Evolutionary conservation across 2,329 filamentous ascomycete genomes (phyloP).

Genomic region (Penicillium sp.): DNA sequence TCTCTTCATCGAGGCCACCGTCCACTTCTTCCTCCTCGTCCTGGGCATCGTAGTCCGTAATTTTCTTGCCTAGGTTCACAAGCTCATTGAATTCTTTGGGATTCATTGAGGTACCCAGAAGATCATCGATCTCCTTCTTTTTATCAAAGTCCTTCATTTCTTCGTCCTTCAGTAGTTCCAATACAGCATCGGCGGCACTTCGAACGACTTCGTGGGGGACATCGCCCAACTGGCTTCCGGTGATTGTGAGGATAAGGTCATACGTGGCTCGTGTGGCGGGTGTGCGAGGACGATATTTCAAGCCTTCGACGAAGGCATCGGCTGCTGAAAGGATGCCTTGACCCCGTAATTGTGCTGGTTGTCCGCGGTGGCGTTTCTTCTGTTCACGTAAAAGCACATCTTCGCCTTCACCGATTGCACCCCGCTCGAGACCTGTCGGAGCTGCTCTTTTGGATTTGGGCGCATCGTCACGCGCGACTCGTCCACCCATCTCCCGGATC

Average conservation of each 20-base stretch:
- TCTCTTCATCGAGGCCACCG: slow-evolving; percentile 65
- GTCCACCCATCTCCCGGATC: slow-evolving; percentile 89
- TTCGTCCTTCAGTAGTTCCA: slow-evolving; percentile 93
- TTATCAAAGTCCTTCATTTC: slow-evolving; percentile 96
- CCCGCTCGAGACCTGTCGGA: slow-evolving; percentile 69
- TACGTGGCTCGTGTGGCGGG: slow-evolving; percentile 89
- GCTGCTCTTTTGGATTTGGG: slow-evolving; percentile 79
- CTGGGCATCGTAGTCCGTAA: slow-evolving; percentile 95
- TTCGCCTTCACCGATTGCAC: slow-evolving; percentile 73
- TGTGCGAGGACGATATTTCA: slow-evolving; percentile 88
- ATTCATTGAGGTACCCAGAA: slow-evolving; percentile 76
- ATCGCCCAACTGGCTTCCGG: slow-evolving; percentile 84
- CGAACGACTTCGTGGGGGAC: slow-evolving; percentile 87
- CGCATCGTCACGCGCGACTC: slow-evolving; percentile 73
- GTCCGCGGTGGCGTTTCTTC: slow-evolving; percentile 76
- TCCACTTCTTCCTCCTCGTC: slow-evolving; percentile 90
- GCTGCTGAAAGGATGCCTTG: slow-evolving; percentile 78
- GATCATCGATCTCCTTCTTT: slow-evolving; percentile 95
- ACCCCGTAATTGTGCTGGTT: slow-evolving; percentile 67
- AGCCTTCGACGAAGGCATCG: slow-evolving; percentile 84
- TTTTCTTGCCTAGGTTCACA: slow-evolving; percentile 95
- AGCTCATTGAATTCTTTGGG: slow-evolving; percentile 96
- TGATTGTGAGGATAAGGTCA: slow-evolving; percentile 88
- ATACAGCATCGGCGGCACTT: slow-evolving; percentile 86
- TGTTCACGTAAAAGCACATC: slow-evolving; percentile 82